Base-by-base conservation (phyloP, 805 yeast species). In the Henningerozyma blattae region DNA sequence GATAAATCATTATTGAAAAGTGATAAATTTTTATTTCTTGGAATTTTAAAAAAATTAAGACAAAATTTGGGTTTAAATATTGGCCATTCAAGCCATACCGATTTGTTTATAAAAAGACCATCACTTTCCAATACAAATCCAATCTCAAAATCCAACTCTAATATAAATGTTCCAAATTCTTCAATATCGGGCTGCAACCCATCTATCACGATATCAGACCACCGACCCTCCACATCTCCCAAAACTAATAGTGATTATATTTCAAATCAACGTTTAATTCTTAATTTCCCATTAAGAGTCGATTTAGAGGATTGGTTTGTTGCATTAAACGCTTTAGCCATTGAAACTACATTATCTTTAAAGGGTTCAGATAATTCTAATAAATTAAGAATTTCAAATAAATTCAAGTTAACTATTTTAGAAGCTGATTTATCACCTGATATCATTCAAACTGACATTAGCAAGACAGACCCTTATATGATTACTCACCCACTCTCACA, bases 251-350 rank as follows among this genome's bases (percentile, higher is more conserved):
- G 15, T 60, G 56, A 24, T 48, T 54, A 40, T 58, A 54, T n/a
- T 36, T 30, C n/a, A n/a, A 30, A n/a, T 38, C 47, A 27, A 43
- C 42, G 40, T 29, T 42, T 38, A 15, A 55, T 77, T 16, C 58
- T 80, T 32, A 73, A 70, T 41, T 80, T 80, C 41, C 80, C 83
- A 3, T 58, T 75, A 27, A 72, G 72, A 43, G 72, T 75, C 16
- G 87, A 79, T 51, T 60, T 79, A 28, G 87, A 79, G 47, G 86
- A 78, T 49, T 80, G 91, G 87, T 63, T 70, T 40, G 80, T 80
- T 10, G 77, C 83, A 0, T 54, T 81, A 37, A 68, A 66, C 30
- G 73, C 81, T 12, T 75, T 77, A 45, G 67, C 84, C 6, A 69
- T 67, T 35, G 53, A 75, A 19, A 85, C 77, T 43, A 22, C 30